Percentiles rank a stretch among this genome's conserved stretches.
phyloP scores from a whole-genome alignment of 352 stramenopile species.

The Phytophthora aleatoria region DNA sequence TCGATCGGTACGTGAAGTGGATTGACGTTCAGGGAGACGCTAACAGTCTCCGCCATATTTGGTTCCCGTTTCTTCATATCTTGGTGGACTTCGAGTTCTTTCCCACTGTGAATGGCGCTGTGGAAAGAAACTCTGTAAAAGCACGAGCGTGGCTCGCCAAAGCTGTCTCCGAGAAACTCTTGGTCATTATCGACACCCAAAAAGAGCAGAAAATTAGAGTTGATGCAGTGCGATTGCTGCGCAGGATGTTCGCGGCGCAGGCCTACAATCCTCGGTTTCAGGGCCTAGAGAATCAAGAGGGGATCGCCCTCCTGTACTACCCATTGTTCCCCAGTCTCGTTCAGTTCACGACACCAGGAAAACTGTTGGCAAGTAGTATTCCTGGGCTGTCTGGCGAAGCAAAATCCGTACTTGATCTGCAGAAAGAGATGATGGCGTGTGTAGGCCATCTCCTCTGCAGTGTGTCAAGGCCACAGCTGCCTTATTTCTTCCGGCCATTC shows the following conservation, averaged over 20 bases:
- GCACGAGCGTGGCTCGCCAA: slow-evolving; percentile 57
- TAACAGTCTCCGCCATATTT: slow-evolving; percentile 62
- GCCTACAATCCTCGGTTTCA: slow-evolving; percentile 58
- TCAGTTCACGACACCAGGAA: slow-evolving; percentile 54
- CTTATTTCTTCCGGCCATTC: slow-evolving; percentile 47
- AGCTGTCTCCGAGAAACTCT: slow-evolving; percentile 54
- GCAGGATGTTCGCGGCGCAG: slow-evolving; percentile 68
- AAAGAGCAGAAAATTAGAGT: slow-evolving; percentile 65
- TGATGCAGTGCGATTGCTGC: slow-evolving; percentile 54
- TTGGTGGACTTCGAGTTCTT: slow-evolving; percentile 81
- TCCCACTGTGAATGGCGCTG: slow-evolving; percentile 56
- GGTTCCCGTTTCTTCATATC: slow-evolving; percentile 69
- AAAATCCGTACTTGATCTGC: slow-evolving; percentile 36
- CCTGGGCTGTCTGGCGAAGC: not conserved
- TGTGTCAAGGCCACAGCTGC: slow-evolving; percentile 50
- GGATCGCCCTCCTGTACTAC: slow-evolving; percentile 67
- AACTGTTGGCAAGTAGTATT: slow-evolving; percentile 35
- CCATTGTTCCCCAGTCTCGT: slow-evolving; percentile 51
- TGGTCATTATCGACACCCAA: slow-evolving; percentile 60
- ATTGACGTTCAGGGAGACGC: slow-evolving; percentile 49
- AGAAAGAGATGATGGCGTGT: slow-evolving; percentile 70
- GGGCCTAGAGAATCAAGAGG: slow-evolving; percentile 50
- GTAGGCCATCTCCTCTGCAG: slow-evolving; percentile 65
- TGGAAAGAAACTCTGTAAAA: slow-evolving; percentile 8
- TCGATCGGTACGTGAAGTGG: slow-evolving; percentile 50